Evolutionary conservation across 139 green algal genomes (phyloP).

Genomic region (Chlorella sp.): DNA sequence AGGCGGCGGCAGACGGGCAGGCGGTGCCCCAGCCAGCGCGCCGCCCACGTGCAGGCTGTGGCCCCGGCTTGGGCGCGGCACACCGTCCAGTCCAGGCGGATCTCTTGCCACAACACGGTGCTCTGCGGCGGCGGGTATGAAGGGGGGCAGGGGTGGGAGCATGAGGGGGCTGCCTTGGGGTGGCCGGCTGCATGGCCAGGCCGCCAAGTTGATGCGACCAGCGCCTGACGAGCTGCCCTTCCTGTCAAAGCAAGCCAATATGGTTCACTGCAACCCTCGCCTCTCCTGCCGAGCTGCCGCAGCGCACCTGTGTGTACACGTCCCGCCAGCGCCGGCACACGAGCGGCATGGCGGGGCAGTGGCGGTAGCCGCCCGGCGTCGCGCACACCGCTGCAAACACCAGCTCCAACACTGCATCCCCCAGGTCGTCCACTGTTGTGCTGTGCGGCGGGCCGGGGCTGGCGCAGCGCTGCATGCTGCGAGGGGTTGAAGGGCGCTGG

Average conservation of each 20-base stretch:
- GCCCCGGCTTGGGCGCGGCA: background rate
- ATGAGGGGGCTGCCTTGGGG: too few relatives aligned
- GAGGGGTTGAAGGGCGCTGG: background rate
- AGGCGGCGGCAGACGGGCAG: background rate
- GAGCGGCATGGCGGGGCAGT: background rate
- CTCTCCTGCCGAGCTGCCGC: background rate
- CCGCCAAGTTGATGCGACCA: too few relatives aligned
- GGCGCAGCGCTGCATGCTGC: background rate
- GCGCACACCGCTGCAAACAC: background rate
- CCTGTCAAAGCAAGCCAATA: too few relatives aligned
- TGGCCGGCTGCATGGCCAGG: too few relatives aligned
- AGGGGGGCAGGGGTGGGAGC: too few relatives aligned
- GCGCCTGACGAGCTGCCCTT: too few relatives aligned
- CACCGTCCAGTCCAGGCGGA: background rate
- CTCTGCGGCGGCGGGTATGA: background rate
- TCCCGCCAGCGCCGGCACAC: background rate
- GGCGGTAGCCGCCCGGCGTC: background rate
- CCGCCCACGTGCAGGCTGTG: background rate
- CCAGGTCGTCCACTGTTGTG: background rate
- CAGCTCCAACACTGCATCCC: background rate
- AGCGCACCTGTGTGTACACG: background rate
- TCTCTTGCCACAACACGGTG: conserved; percentile 4
- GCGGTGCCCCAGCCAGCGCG: background rate
- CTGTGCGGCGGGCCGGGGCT: background rate
- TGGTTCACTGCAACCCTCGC: too few relatives aligned